These are phyloP conservation scores for Cladosporium phlei DNA, from an alignment of 2,329 filamentous ascomycete genomes.

Conservation along the genomic window DNA sequence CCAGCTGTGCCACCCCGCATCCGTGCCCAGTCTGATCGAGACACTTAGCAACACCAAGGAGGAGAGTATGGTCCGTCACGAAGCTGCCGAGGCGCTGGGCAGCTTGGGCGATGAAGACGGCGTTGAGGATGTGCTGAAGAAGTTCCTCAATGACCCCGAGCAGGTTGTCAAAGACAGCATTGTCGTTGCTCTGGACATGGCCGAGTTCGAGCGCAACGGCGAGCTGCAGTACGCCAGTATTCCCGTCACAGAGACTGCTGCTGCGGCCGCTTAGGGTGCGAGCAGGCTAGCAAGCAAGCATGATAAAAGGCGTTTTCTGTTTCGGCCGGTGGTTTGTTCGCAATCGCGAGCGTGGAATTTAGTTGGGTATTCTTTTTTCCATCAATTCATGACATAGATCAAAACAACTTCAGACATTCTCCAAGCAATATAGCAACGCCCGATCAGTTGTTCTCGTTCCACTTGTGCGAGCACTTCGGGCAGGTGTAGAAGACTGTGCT, in stretches of 20 bases:
- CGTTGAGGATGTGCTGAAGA: conserved; percentile 78
- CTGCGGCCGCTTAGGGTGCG: conserved; percentile 8
- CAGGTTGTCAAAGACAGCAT: conserved; percentile 92
- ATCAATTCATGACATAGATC: conserved; percentile 10
- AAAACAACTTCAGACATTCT: not conserved
- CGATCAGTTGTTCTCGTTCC: conserved; percentile 58
- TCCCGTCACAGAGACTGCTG: conserved; percentile 41
- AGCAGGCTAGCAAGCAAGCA: not conserved
- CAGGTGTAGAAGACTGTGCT: conserved; percentile 88
- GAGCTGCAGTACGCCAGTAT: conserved; percentile 89
- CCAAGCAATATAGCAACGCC: not conserved
- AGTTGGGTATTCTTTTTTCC: not conserved
- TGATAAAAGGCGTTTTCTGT: conserved; percentile 6
- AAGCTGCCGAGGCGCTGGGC: conserved; percentile 92
- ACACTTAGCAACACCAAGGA: conserved; percentile 75
- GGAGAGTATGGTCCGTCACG: conserved; percentile 93
- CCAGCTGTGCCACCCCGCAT: conserved; percentile 92
- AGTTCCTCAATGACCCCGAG: conserved; percentile 84
- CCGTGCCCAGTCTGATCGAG: conserved; percentile 79
- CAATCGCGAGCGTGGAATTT: conserved; percentile 1
- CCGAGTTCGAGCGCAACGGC: conserved; percentile 86
- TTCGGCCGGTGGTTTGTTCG: conserved; percentile 3
- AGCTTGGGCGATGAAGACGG: conserved; percentile 90
- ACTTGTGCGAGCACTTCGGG: conserved; percentile 72
- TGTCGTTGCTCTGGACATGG: conserved; percentile 95